Conservation (phyloP, 495 filamentous ascomycete species). For the Sphaerosporella brunnea region DNA sequence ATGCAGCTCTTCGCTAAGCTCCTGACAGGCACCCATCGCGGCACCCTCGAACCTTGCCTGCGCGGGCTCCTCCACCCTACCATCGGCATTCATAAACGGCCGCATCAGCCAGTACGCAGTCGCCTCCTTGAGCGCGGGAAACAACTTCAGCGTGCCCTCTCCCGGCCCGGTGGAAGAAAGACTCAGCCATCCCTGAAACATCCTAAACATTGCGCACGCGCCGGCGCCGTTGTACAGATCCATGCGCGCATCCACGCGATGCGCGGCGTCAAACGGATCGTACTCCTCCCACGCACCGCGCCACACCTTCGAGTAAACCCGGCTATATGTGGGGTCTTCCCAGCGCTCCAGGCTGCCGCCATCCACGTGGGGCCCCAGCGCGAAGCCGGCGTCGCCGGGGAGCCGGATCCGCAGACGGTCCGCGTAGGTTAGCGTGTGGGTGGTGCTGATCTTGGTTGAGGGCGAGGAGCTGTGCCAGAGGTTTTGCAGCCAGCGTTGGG, state of each 20-base stretch:
- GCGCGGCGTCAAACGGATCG: conserved; percentile 61
- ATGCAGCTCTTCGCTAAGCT: conserved; percentile 51
- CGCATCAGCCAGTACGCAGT: conserved; percentile 71
- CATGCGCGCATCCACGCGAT: conserved; percentile 47
- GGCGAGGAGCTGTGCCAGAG: conserved; percentile 52
- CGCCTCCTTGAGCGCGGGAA: conserved; percentile 53
- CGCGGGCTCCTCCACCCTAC: conserved; percentile 13
- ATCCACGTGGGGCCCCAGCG: conserved; percentile 72
- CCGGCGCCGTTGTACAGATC: conserved; percentile 72
- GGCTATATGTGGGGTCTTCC: conserved; percentile 61
- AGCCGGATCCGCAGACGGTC: conserved; percentile 66
- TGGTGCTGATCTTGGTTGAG: conserved; percentile 38
- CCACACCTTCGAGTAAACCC: conserved; percentile 56
- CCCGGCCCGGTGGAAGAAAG: conserved; percentile 54
- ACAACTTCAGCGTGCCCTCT: conserved; percentile 70
- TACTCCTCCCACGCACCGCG: conserved; percentile 64
- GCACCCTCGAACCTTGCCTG: conserved; percentile 5
- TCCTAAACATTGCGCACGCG: conserved; percentile 66
- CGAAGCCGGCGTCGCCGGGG: conserved; percentile 61
- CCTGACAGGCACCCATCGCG: conserved; percentile 52
- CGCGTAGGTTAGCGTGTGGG: conserved; percentile 52
- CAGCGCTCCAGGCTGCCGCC: conserved; percentile 73
- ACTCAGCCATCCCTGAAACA: conserved; percentile 76
- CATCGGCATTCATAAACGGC: conserved; percentile 38
- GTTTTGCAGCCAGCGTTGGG: conserved; percentile 55